A percentile compares a stretch with the other conserved stretches of the same genome.
These are phyloP conservation scores for Cokeromyces recurvatus DNA, from an alignment of 371 early-diverging fungal species.

Conservation along the genomic window DNA sequence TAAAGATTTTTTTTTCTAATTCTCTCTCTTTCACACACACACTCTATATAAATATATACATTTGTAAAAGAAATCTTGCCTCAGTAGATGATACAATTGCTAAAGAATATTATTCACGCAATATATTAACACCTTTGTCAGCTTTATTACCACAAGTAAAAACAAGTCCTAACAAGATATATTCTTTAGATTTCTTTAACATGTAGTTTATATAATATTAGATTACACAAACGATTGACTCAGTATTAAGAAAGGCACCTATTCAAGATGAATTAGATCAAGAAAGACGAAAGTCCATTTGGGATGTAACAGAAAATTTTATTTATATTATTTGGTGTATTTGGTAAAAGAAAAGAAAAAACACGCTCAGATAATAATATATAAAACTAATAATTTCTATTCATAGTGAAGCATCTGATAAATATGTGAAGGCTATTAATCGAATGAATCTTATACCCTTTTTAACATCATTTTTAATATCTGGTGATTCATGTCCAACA, in stretches of 20 bases:
- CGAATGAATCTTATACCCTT: slow-evolving; percentile 61
- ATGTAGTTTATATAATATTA: no score
- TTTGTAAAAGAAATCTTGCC: slow-evolving; percentile 60
- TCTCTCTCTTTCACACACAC: no score
- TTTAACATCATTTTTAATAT: slow-evolving; percentile 60
- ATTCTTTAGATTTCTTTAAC: no score
- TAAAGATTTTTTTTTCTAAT: background rate
- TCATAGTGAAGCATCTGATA: slow-evolving; percentile 63
- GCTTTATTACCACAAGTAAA: slow-evolving; percentile 43
- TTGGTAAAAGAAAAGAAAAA: slow-evolving; percentile 20
- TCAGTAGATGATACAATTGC: slow-evolving; percentile 59
- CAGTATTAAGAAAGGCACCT: slow-evolving; percentile 43
- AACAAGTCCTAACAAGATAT: no score
- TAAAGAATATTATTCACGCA: slow-evolving; percentile 62
- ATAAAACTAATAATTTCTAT: background rate
- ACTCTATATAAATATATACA: no score
- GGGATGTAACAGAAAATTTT: slow-evolving; percentile 71
- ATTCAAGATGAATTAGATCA: slow-evolving; percentile 41
- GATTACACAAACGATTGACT: slow-evolving; percentile 41
- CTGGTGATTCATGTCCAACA: slow-evolving; percentile 56
- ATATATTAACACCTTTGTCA: slow-evolving; percentile 55
- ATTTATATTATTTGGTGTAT: slow-evolving; percentile 67
- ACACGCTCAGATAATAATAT: background rate
- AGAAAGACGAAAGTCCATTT: slow-evolving; percentile 60
- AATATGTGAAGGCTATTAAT: slow-evolving; percentile 63